These are phyloP conservation scores for Debaryomyces coudertii DNA, from an alignment of 1,139 yeast genomes.

Conservation along the genomic window DNA sequence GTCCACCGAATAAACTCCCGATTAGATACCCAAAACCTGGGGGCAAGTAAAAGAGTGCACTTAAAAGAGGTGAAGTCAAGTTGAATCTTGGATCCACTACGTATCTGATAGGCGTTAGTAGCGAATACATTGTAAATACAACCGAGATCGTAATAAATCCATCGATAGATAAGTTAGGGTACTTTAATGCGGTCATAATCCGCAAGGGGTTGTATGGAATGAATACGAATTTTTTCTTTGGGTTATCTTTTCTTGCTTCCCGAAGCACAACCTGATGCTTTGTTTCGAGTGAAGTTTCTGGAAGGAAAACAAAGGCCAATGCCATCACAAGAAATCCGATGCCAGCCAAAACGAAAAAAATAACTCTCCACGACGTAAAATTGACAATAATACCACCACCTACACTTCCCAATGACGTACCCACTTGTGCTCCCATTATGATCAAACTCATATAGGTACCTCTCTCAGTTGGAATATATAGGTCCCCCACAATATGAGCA, in stretches of 20 bases:
- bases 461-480: conserved; percentile 47
- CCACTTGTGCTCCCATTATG: conserved; percentile 49
- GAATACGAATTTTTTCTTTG: conserved; percentile 40
- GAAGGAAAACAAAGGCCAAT: conserved; percentile 35
- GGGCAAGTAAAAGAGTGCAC: conserved; percentile 54
- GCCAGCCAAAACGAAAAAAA: conserved; percentile 51
- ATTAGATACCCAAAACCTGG: conserved; percentile 54
- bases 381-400: conserved; percentile 50
- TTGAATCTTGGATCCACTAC: conserved; percentile 57
- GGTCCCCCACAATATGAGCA: conserved; percentile 49
- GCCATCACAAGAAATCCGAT: conserved; percentile 33
- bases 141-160: conserved; percentile 45
- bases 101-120: conserved; percentile 56
- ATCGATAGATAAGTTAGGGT: conserved; percentile 46
- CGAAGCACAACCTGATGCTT: conserved; percentile 22
- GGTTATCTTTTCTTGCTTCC: conserved; percentile 17
- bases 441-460: conserved; percentile 51
- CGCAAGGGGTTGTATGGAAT: conserved; percentile 48
- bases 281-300: conserved; percentile 44
- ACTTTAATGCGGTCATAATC: conserved; percentile 40
- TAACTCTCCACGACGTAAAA: conserved; percentile 54
- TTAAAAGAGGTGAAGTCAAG: conserved; percentile 46
- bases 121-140: conserved; percentile 51
- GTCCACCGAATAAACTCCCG: conserved; percentile 55
- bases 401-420: conserved; percentile 53